These are phyloP conservation scores for Magnolia sinica DNA, from an alignment of 164 flowering plant species.

Conservation along the genomic window DNA sequence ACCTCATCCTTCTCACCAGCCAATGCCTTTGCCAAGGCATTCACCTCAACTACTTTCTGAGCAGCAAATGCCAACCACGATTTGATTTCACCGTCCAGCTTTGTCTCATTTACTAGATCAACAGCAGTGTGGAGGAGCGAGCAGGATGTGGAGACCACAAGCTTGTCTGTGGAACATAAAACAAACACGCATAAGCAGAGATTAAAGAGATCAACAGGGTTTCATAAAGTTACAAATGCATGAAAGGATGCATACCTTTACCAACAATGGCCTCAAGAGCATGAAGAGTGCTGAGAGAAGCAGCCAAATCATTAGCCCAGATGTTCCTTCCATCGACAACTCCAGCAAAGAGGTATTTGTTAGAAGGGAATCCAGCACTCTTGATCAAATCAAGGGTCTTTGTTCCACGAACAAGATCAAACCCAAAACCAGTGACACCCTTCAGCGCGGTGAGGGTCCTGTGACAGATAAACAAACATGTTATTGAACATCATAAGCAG, in stretches of 20 bases:
- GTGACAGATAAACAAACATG: background rate
- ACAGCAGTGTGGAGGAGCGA: slow-evolving; percentile 97
- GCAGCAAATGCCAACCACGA: slow-evolving; percentile 99
- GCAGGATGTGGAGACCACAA: slow-evolving; percentile 91
- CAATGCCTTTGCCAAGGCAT: slow-evolving; percentile 89
- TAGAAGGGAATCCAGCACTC: slow-evolving; percentile 63
- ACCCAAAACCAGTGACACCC: slow-evolving; percentile 54
- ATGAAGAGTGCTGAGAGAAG: slow-evolving; percentile 55
- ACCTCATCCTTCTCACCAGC: slow-evolving; percentile 83
- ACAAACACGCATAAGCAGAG: background rate
- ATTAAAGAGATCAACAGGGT: background rate
- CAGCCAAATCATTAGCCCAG: slow-evolving; percentile 90
- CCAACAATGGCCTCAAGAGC: slow-evolving; percentile 75
- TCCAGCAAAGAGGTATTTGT: slow-evolving; percentile 86
- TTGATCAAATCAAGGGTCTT: slow-evolving; percentile 52
- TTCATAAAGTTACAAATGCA: background rate
- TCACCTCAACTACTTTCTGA: slow-evolving; percentile 87
- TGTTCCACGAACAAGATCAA: slow-evolving; percentile 64
- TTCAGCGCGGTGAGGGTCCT: slow-evolving; percentile 46
- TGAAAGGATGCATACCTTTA: slow-evolving; percentile 46
- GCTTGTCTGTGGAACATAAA: slow-evolving; percentile 52
- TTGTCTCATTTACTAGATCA: slow-evolving; percentile 78
- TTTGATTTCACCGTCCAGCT: slow-evolving; percentile 74
- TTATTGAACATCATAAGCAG: background rate
- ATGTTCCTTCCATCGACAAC: slow-evolving; percentile 96